Base-by-base conservation (phyloP, 805 yeast species). In the Starmerella floricola region DNA sequence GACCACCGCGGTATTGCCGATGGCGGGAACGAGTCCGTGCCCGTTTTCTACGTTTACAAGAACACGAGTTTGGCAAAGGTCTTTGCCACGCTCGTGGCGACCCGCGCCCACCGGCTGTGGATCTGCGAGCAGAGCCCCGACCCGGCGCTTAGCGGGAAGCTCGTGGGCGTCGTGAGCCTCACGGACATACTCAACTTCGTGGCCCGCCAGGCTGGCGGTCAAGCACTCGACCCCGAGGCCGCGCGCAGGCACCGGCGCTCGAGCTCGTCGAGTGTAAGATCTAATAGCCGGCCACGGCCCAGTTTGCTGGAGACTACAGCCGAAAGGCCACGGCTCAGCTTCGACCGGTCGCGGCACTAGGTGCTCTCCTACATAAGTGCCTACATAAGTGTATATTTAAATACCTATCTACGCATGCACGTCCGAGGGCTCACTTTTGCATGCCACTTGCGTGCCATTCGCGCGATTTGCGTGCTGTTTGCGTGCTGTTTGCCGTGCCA, bases 31-130 rank as follows among this genome's bases (percentile, higher is more conserved):
- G 98, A 88, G 65, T 85, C 93, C 32, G 88, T 80, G 69, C 98
- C 98, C 15, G 88, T 91, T 31, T 88, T 88, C 71, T 94, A 88
- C 60, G 95, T 88, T 20, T 79, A 83, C 48, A 74, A 76, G 47
- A 71, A 72, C 31, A 76, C 93, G 8, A 78, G 91, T 0, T 68
- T 91, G 38, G 94, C 85, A 27, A 73, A 95, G 60, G 85, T 93
- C 8, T 72, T 91, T 56, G 97, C 97, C 27, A 88, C 91, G 60
- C 67, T 88, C 52, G 97, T 88, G 12, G 97, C 98, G 5, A 88
- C 98, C 1, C 79, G 79, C 60, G 75, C 95, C 2, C 98, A 88
- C 63, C 72, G 98, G 59, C 53, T 64, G 55, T 55, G 68, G 65
- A 61, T 65, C 31, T 65, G 64, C 17, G 64, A 62, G 46, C 46